Percentiles rank a stretch among this genome's conserved stretches.
Conservation (phyloP, 2,329 filamentous ascomycete species). For the Neobulgaria alba region DNA sequence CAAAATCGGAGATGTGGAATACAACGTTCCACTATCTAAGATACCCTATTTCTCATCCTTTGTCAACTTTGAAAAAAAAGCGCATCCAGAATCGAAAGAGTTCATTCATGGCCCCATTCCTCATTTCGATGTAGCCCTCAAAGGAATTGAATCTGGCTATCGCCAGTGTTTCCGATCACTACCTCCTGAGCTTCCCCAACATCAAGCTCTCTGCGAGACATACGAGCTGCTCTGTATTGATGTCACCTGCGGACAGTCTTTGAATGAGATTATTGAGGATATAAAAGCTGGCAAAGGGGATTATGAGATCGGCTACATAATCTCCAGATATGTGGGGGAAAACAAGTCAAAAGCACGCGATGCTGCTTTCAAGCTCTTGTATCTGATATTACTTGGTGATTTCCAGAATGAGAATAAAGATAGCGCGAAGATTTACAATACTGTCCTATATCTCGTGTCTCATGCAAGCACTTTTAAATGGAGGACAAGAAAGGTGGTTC, state of each 20-base stretch:
- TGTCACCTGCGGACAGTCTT: slow-evolving; percentile 14
- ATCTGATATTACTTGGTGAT: slow-evolving; percentile 17
- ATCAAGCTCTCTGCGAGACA: slow-evolving; percentile 21
- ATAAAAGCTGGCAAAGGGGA: slow-evolving; percentile 17
- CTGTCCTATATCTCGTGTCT: slow-evolving; percentile 23
- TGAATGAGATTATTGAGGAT: slow-evolving; percentile 18
- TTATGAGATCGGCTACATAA: slow-evolving; percentile 15
- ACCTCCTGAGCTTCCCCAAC: slow-evolving; percentile 17
- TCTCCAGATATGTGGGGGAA: slow-evolving; percentile 5
- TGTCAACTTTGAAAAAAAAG: not conserved
- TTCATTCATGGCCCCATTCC: slow-evolving; percentile 19
- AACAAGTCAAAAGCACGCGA: slow-evolving; percentile 18
- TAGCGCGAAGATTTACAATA: slow-evolving; percentile 18
- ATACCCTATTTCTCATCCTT: slow-evolving; percentile 9
- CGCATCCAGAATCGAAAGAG: slow-evolving; percentile 8
- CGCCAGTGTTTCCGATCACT: slow-evolving; percentile 24
- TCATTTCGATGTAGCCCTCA: slow-evolving; percentile 22
- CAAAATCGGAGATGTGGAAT: slow-evolving; percentile 6
- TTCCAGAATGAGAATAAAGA: slow-evolving; percentile 19
- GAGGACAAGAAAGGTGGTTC: slow-evolving; percentile 18
- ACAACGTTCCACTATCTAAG: slow-evolving; percentile 5
- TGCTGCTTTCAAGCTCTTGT: slow-evolving; percentile 20
- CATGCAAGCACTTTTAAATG: slow-evolving; percentile 22
- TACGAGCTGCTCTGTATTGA: slow-evolving; percentile 24
- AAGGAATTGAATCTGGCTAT: slow-evolving; percentile 25